These are phyloP conservation scores for Fusarium staphyleae DNA, from an alignment of 2,329 filamentous ascomycete genomes.

Conservation along the genomic window DNA sequence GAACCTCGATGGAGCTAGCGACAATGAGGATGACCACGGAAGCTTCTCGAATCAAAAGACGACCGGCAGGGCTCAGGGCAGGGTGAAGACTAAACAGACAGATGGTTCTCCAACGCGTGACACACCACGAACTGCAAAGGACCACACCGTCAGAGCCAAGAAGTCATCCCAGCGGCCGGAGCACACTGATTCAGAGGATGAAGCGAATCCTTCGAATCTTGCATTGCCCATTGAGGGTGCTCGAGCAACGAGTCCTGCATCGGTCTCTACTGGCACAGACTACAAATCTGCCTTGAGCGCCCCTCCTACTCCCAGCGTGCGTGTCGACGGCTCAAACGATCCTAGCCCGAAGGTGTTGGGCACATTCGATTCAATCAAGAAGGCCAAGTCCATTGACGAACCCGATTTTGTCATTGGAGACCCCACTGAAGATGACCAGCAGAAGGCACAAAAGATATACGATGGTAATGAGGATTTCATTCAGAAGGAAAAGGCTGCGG, in stretches of 20 bases:
- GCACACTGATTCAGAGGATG: constrained; percentile 46
- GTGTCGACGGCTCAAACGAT: constrained; percentile 51
- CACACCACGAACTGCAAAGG: constrained; percentile 25
- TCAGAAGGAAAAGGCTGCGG: constrained; percentile 78
- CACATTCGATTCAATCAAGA: constrained; percentile 45
- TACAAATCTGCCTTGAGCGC: constrained; percentile 54
- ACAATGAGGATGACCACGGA: constrained; percentile 52
- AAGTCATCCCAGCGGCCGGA: constrained; percentile 39
- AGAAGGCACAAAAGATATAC: constrained; percentile 83
- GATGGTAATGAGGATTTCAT: constrained; percentile 85
- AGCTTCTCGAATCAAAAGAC: constrained; percentile 18
- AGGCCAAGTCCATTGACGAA: constrained; percentile 60
- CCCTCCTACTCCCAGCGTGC: constrained; percentile 56
- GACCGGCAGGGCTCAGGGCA: constrained; percentile 18
- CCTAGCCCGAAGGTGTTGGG: constrained; percentile 47
- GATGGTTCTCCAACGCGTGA: constrained; percentile 14
- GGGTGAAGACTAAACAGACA: constrained; percentile 16
- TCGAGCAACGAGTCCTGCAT: constrained; percentile 45
- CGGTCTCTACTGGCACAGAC: constrained; percentile 49
- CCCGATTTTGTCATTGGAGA: constrained; percentile 65
- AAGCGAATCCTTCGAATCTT: constrained; percentile 46
- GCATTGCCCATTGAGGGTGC: constrained; percentile 54
- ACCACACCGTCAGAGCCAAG: constrained; percentile 42
- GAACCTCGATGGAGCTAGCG: constrained; percentile 57
- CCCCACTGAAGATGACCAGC: constrained; percentile 72